Conservation (phyloP, 495 filamentous ascomycete genomes). For the Talaromyces stipitatus region DNA sequence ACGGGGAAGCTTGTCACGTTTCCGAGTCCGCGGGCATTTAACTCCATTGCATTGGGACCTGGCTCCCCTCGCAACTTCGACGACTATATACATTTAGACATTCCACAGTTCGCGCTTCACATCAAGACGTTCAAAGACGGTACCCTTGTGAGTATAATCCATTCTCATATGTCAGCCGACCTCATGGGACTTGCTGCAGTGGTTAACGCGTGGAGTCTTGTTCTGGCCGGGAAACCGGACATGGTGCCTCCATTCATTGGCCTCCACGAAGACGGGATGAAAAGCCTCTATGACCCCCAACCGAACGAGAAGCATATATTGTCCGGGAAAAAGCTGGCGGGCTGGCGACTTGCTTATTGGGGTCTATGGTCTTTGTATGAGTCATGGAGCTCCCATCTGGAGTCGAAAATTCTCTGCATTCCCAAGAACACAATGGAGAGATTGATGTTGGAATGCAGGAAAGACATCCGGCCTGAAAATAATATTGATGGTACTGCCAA, state of each 20-base stretch:
- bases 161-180: not conserved
- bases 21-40: not conserved
- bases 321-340: not conserved
- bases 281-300: not conserved
- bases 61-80: not conserved
- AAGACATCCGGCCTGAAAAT: not conserved
- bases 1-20: not conserved
- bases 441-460: not conserved
- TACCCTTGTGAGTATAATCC: not conserved
- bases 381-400: not conserved
- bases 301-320: not conserved
- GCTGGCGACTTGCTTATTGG: not conserved
- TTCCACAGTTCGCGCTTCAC: not conserved
- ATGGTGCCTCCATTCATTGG: not conserved
- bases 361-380: not conserved
- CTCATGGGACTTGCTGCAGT: not conserved
- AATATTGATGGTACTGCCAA: not conserved
- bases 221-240: not conserved
- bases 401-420: not conserved
- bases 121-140: not conserved
- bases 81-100: not conserved
- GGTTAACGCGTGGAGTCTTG: not conserved
- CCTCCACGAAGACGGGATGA: not conserved
- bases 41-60: not conserved
- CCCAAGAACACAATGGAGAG: not conserved